Evolutionary conservation across 805 yeast species (phyloP).

Genomic region (Tanozyma kutaoensis): DNA sequence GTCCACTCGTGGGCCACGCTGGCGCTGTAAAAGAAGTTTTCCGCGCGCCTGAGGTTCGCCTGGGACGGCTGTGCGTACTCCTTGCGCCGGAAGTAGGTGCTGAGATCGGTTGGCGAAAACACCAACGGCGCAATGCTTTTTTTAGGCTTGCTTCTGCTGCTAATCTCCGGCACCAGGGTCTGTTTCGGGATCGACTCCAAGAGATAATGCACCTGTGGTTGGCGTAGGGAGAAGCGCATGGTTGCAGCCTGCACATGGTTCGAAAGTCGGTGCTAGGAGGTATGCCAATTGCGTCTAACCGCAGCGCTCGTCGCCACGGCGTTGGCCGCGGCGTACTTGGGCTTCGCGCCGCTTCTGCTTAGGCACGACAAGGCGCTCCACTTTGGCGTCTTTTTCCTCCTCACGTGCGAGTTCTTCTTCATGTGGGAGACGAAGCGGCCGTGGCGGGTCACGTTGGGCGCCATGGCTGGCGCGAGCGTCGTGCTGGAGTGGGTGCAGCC

Average conservation of each 20-base stretch:
- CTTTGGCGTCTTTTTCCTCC: constrained; percentile 28
- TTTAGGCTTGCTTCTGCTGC: no score
- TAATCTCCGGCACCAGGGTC: no score
- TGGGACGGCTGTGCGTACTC: constrained; percentile 2
- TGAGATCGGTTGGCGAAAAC: constrained; percentile 13
- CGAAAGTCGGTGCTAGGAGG: no score
- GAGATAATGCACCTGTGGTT: no score
- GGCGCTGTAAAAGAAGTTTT: constrained; percentile 29
- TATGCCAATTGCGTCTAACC: neutral
- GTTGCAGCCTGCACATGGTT: no score
- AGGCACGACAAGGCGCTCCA: constrained; percentile 40
- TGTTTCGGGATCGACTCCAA: no score
- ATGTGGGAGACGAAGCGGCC: constrained; percentile 19
- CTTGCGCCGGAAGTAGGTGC: constrained; percentile 7
- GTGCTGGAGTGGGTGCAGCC: constrained; percentile 41
- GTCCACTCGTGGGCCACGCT: constrained; percentile 48
- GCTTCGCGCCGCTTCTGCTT: constrained; percentile 34
- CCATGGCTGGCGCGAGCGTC: constrained; percentile 35
- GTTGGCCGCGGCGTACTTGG: constrained; percentile 28
- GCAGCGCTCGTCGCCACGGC: constrained; percentile 15
- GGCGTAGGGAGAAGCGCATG: no score
- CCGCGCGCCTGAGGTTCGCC: constrained; percentile 7
- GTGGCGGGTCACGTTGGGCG: constrained; percentile 13
- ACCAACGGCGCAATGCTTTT: constrained; percentile 2
- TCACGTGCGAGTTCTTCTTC: constrained; percentile 37